These are phyloP conservation scores for Penicillium hesseltinei DNA, from an alignment of 2,329 filamentous ascomycete species.

Conservation along the genomic window DNA sequence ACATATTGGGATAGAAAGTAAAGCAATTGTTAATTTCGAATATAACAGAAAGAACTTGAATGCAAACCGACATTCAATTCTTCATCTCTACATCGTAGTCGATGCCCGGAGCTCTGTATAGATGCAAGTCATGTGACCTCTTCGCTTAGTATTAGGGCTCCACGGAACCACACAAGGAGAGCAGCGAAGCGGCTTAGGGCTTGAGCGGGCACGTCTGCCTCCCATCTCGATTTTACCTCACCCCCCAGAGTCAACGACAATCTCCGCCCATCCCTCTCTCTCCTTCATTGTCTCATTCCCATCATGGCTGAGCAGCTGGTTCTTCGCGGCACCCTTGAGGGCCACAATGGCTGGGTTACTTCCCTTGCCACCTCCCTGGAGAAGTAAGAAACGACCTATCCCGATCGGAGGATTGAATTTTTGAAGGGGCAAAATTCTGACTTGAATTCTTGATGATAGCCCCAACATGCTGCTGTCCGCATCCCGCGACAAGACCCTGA, in stretches of 20 bases:
- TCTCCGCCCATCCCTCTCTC: constrained; percentile 42
- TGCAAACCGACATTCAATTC: not conserved
- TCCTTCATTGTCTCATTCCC: constrained; percentile 41
- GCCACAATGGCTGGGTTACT: constrained; percentile 99
- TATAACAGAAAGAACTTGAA: not conserved
- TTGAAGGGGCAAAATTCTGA: constrained; percentile 38
- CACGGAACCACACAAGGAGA: constrained; percentile 29
- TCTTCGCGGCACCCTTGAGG: constrained; percentile 95
- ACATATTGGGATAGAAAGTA: not conserved
- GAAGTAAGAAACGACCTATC: constrained; percentile 65
- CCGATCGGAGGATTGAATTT: constrained; percentile 25
- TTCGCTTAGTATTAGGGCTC: constrained; percentile 38
- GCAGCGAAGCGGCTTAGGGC: constrained; percentile 40
- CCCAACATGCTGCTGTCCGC: constrained; percentile 99
- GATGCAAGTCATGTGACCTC: constrained; percentile 23
- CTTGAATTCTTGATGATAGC: constrained; percentile 50
- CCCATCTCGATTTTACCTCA: constrained; percentile 41
- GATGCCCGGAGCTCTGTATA: constrained; percentile 1
- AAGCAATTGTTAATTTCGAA: not conserved
- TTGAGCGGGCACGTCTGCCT: constrained; percentile 36
- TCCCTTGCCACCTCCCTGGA: constrained; percentile 97
- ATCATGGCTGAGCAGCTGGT: constrained; percentile 90
- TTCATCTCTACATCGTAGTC: not conserved
- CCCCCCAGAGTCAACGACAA: constrained; percentile 40
- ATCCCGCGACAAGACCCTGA: constrained; percentile 96